Evolutionary conservation across 2,329 filamentous ascomycete genomes (phyloP).

Genomic region (Cryphonectria parasitica): DNA sequence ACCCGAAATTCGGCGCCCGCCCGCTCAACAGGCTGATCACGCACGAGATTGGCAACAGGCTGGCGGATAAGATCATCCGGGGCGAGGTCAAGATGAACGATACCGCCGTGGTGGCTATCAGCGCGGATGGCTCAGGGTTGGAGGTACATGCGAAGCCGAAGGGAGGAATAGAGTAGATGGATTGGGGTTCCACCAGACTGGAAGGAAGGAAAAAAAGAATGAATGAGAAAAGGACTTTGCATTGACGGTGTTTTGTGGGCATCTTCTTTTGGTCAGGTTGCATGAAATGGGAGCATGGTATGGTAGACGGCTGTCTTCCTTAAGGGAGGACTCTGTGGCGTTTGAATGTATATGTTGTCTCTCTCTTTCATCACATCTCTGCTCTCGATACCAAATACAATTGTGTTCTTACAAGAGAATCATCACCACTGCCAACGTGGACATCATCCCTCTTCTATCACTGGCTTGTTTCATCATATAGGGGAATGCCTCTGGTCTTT

Average conservation of each 20-base stretch:
- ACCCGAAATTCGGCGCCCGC: conserved; percentile 87
- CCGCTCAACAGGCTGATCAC: conserved; percentile 90
- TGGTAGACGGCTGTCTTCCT: background rate
- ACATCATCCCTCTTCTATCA: too few species aligned
- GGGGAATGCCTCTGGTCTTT: too few species aligned
- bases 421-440: too few species aligned
- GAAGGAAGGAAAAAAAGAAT: background rate
- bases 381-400: conserved; percentile 25
- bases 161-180: background rate
- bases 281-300: conserved; percentile 2
- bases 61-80: conserved; percentile 91
- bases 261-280: background rate
- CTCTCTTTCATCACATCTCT: conserved; percentile 10
- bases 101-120: conserved; percentile 70
- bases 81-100: conserved; percentile 80
- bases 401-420: background rate
- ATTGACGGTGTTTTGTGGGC: conserved; percentile 8
- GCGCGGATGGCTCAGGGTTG: conserved; percentile 62
- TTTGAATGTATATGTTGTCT: background rate
- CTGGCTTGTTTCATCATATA: too few species aligned
- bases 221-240: background rate
- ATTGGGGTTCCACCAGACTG: too few species aligned
- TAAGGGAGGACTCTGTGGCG: background rate
- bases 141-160: conserved; percentile 45
- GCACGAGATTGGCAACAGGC: conserved; percentile 83